Evolutionary conservation across 1,284 basidiomycete species (phyloP).

Genomic region (Papiliotrema terrestris): DNA sequence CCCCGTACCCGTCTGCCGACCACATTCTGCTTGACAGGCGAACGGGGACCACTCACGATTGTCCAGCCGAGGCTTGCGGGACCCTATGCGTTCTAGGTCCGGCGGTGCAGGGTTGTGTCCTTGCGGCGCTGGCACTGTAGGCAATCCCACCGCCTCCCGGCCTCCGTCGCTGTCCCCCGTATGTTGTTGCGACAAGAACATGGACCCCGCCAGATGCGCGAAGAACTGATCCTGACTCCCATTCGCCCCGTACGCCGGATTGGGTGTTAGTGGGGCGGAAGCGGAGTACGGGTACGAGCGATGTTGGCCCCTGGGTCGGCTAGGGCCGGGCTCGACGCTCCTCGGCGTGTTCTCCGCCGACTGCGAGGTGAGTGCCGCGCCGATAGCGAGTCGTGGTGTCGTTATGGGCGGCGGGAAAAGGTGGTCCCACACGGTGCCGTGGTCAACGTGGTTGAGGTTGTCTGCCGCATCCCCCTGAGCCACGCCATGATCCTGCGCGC

Average conservation of each 20-base stretch:
- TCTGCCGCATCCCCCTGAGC: neutral
- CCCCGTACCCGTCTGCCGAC: too few species aligned
- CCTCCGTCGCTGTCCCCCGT: too few species aligned
- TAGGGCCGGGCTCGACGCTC: neutral
- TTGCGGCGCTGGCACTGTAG: too few species aligned
- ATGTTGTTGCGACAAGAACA: neutral
- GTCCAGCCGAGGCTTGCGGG: too few species aligned
- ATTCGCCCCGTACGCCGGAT: neutral
- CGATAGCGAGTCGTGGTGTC: neutral
- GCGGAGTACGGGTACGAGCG: neutral
- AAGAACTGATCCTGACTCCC: neutral
- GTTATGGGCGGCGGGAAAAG: conserved; percentile 1
- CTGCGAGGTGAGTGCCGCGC: neutral
- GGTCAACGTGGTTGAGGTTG: neutral
- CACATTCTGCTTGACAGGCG: too few species aligned
- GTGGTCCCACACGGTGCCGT: neutral
- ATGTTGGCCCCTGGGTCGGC: neutral
- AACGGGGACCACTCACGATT: too few species aligned
- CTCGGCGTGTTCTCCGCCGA: neutral
- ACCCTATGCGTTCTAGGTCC: too few species aligned
- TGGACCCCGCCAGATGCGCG: neutral
- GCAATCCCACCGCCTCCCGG: too few species aligned
- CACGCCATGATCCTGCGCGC: neutral
- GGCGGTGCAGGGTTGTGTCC: too few species aligned
- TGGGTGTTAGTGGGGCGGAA: neutral